phyloP scores from a whole-genome alignment of 441 rosid genomes.

The Erodium moschatum region DNA sequence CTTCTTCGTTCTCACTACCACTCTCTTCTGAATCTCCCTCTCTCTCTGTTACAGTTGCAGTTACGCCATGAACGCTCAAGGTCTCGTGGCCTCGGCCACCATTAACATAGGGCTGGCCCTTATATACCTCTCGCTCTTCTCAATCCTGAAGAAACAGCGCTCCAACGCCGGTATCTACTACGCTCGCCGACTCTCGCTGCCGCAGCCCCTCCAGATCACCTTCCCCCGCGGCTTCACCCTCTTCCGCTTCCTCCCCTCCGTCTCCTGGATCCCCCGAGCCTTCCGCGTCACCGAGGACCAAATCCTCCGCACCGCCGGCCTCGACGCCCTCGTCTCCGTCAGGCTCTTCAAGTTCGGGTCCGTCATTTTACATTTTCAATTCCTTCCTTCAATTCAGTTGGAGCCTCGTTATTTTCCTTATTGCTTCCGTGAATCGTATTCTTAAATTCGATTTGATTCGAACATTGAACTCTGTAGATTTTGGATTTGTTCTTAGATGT shows the following conservation, averaged over 20 bases:
- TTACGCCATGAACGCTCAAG: slow-evolving; percentile 44
- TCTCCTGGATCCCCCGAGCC: slow-evolving; percentile 74
- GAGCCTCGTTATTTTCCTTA: too few species aligned
- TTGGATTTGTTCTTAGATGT: not conserved
- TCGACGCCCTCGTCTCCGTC: slow-evolving; percentile 65
- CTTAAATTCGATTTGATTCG: not conserved
- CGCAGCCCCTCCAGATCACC: slow-evolving; percentile 25
- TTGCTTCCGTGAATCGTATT: too few species aligned
- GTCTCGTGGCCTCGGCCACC: slow-evolving; percentile 67
- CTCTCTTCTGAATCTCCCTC: too few species aligned
- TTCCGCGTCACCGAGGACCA: slow-evolving; percentile 63
- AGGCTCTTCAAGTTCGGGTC: slow-evolving; percentile 88
- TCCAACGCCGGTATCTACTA: slow-evolving; percentile 63
- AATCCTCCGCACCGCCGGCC: slow-evolving; percentile 50
- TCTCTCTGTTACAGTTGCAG: too few species aligned
- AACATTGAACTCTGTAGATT: not conserved
- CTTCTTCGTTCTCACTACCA: too few species aligned
- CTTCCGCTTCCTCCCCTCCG: slow-evolving; percentile 61
- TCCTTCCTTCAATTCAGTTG: not conserved
- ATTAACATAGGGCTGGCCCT: slow-evolving; percentile 69
- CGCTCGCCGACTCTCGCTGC: slow-evolving; percentile 59
- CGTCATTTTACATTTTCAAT: not conserved
- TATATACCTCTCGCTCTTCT: slow-evolving; percentile 58
- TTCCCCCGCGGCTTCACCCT: slow-evolving; percentile 31
- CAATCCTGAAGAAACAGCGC: slow-evolving; percentile 68